Evolutionary conservation across 352 stramenopile genomes (phyloP).

Genomic region (Phytophthora sp.): DNA sequence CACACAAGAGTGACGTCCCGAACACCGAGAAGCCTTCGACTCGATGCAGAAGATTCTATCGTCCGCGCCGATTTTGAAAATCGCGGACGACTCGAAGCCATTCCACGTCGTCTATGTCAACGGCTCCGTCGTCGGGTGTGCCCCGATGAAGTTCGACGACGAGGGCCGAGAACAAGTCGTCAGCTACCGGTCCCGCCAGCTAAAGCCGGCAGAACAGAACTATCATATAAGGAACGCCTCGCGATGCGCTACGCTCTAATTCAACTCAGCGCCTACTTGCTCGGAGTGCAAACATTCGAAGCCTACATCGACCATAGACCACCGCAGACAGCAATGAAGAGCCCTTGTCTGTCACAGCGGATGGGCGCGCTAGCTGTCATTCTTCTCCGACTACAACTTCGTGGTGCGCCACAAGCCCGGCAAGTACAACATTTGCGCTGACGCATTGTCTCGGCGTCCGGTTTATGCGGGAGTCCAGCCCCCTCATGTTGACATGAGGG

Average conservation of each 20-base stretch:
- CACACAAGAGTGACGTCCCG: background rate
- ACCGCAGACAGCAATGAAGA: background rate
- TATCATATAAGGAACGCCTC: background rate
- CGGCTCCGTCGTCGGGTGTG: conserved; percentile 21
- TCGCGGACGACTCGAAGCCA: no score
- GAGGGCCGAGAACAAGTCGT: background rate
- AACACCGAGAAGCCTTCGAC: conserved; percentile 21
- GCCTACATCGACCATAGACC: no score
- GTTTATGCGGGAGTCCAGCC: no score
- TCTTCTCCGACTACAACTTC: background rate
- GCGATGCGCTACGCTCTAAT: background rate
- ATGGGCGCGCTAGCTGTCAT: background rate
- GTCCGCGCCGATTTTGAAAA: background rate
- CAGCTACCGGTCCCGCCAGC: background rate
- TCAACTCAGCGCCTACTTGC: background rate
- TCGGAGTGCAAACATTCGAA: background rate
- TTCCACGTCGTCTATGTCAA: conserved; percentile 31
- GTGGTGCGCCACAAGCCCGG: background rate
- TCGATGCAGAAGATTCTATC: background rate
- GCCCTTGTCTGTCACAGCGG: background rate
- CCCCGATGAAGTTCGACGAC: background rate
- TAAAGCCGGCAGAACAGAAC: background rate
- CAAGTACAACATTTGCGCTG: background rate
- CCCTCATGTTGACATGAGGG: no score
- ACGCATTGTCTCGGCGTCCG: background rate